A percentile compares a stretch with the other conserved stretches of the same genome.
These are phyloP conservation scores for Ganoderma resinaceum DNA, from an alignment of 1,284 basidiomycete genomes.

Conservation along the genomic window DNA sequence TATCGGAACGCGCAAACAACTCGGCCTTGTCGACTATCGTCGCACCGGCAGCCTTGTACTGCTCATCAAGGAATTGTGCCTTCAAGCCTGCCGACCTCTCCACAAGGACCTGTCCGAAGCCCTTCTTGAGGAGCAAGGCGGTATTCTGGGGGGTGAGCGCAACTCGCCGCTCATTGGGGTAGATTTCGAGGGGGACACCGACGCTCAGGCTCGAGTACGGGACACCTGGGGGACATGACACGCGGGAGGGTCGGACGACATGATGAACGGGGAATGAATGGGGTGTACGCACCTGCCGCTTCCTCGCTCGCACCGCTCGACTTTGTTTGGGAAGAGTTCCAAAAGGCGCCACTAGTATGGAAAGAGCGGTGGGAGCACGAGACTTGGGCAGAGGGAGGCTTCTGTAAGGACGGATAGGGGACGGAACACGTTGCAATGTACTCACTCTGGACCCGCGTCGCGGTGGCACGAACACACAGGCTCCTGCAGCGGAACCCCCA, in stretches of 20 bases:
- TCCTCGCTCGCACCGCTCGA: slow-evolving; percentile 29
- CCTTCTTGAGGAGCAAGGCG: slow-evolving; percentile 78
- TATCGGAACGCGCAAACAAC: slow-evolving; percentile 69
- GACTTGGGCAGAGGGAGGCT: slow-evolving; percentile 25
- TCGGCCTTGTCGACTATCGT: slow-evolving; percentile 71
- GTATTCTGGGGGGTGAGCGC: slow-evolving; percentile 82
- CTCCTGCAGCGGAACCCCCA: slow-evolving; percentile 25
- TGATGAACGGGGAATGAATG: slow-evolving; percentile 3
- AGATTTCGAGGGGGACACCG: slow-evolving; percentile 79
- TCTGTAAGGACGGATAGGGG: slow-evolving; percentile 14
- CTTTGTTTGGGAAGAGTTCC: slow-evolving; percentile 32
- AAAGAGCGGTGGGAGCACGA: slow-evolving; percentile 36
- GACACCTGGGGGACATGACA: slow-evolving; percentile 48
- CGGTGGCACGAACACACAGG: slow-evolving; percentile 14
- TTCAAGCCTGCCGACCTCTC: slow-evolving; percentile 74
- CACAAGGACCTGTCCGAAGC: slow-evolving; percentile 75
- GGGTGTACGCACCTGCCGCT: slow-evolving; percentile 31
- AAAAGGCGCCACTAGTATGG: slow-evolving; percentile 30
- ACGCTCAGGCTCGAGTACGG: slow-evolving; percentile 80
- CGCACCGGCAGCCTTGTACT: slow-evolving; percentile 81
- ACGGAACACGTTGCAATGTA: background rate
- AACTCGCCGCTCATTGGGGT: slow-evolving; percentile 79
- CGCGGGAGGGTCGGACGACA: slow-evolving; percentile 13
- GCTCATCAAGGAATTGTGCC: slow-evolving; percentile 82
- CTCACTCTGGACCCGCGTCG: slow-evolving; percentile 22